phyloP scores from a whole-genome alignment of 75 land plant genomes.

The Sequoia sempervirens region DNA sequence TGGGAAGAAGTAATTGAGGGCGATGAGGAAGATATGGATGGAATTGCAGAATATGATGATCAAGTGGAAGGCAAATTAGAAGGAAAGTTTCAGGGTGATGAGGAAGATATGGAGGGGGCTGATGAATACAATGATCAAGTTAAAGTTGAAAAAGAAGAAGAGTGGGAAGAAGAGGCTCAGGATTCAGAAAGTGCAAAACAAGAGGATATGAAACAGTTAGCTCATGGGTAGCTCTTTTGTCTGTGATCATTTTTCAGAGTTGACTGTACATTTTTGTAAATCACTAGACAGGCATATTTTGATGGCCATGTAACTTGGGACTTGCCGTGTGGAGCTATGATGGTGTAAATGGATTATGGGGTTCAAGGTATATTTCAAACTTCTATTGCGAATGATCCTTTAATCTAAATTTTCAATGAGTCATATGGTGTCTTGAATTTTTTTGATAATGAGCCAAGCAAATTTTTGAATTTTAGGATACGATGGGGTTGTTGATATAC shows the following conservation, averaged over 20 bases:
- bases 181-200: constrained; percentile 3
- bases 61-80: neutral
- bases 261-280: neutral
- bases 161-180: constrained; percentile 6
- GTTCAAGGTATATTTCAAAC: neutral
- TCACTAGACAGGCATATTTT: neutral
- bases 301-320: neutral
- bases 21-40: constrained; percentile 10
- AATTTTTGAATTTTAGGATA: neutral
- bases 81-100: constrained; percentile 3
- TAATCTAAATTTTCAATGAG: neutral
- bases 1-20: neutral
- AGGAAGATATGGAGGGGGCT: constrained; percentile 10
- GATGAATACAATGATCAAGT: constrained; percentile 1
- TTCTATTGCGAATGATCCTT: neutral
- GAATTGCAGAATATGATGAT: constrained; percentile 4
- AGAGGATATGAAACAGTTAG: neutral
- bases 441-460: neutral
- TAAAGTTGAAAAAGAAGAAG: constrained; percentile 4
- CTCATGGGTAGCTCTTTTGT: neutral
- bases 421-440: neutral
- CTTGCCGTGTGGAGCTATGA: neutral
- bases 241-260: neutral
- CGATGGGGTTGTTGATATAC: neutral
- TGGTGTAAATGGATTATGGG: neutral